Base-by-base conservation (phyloP, 1,284 basidiomycete genomes). In the Macrocystidia cucumis region DNA sequence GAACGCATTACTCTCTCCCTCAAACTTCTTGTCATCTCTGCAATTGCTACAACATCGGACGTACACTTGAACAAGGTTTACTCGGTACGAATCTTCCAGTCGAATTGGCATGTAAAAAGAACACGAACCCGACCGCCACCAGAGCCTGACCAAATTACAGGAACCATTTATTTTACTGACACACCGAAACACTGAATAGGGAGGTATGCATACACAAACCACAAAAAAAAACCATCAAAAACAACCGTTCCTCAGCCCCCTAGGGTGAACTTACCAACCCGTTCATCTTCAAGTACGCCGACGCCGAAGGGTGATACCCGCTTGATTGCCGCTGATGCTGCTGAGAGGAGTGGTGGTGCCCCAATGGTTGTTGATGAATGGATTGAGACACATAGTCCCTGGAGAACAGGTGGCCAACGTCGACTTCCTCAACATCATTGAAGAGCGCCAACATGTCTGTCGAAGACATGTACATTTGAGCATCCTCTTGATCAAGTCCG, bases 371-470 rank as follows among this genome's bases (percentile, higher is more conserved):
- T 28, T 37, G 39, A 25, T 46, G 48, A 14, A 29, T 49, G 47
- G 42, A 55, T 12, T 30, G 12, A 30, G 29, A 14, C n/a, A n/a
- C n/a, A n/a, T n/a, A n/a, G n/a, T n/a, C n/a, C n/a, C n/a, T n/a
- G 29, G 55, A 48, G 42, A 60, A 63, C 34, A 65, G 45, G 23
- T 58, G 52, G 32, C 52, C 50, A 14, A 59, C 56, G 42, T 62
- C 63, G 19, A 60, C 55, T n/a, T n/a, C n/a, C n/a, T n/a, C n/a
- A 14, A 45, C 56, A 37, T 63, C 65, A 42, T 56, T 56, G 41
- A 69, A 67, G 32, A 68, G 47, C 34, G 61, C 57, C 58, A 67
- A 56, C 58, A 69, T 62, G 29, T 69, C 67, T 16, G 55, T 51
- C 22, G 60, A 55, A 12, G 56, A 56, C 55, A 67, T 59, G 41